Percentiles rank a stretch among this genome's conserved stretches.
Conservation (phyloP, 1,284 basidiomycete genomes). For the Erythrobasidium hasegawianum region DNA sequence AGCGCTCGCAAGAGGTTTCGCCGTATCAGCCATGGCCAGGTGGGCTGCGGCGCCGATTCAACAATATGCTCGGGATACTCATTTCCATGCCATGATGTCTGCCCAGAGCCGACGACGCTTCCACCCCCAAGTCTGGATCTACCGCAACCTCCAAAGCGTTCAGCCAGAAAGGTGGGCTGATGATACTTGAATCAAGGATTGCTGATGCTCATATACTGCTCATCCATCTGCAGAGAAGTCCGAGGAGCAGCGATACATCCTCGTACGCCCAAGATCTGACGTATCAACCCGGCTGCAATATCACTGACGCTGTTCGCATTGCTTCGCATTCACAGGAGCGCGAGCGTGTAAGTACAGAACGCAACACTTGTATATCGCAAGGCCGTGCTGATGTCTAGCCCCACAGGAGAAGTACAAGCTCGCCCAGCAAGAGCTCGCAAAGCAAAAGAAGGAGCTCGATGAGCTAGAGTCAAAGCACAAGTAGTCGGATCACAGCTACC, state of each 20-base stretch:
- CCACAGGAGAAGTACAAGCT: slow-evolving; percentile 12
- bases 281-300: neutral
- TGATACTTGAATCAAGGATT: neutral
- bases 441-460: slow-evolving; percentile 31
- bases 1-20: slow-evolving; percentile 7
- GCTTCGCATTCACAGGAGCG: slow-evolving; percentile 12
- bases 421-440: slow-evolving; percentile 16
- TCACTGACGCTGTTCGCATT: neutral
- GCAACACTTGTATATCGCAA: neutral
- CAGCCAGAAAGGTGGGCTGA: slow-evolving; percentile 19
- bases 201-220: neutral
- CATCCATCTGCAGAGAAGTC: slow-evolving; percentile 22
- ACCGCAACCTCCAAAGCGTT: slow-evolving; percentile 25
- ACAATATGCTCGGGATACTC: too few relatives aligned
- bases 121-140: slow-evolving; percentile 3
- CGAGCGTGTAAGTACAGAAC: slow-evolving; percentile 18
- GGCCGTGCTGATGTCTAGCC: neutral
- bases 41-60: too few relatives aligned
- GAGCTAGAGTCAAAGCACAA: slow-evolving; percentile 21
- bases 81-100: neutral
- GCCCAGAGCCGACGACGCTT: slow-evolving; percentile 14
- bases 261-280: slow-evolving; percentile 5
- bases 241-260: slow-evolving; percentile 31
- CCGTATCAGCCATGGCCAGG: slow-evolving; percentile 17
- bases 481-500: neutral